Conservation (phyloP, 768 basidiomycete genomes). For the Macrolepiota fuliginosa region DNA sequence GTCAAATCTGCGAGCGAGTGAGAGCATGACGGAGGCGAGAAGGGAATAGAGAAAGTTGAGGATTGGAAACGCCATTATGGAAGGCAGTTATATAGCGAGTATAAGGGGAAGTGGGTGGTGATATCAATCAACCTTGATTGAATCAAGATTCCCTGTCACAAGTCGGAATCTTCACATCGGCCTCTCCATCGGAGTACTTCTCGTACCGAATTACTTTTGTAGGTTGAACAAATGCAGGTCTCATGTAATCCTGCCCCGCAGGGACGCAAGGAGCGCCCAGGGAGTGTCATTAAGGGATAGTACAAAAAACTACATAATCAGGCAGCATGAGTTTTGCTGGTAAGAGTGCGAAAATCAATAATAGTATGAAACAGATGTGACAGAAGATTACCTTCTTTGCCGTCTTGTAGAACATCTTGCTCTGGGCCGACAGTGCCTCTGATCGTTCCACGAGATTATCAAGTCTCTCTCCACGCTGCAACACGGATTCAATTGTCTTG, state of each 20-base stretch:
- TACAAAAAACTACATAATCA: slow-evolving; percentile 58
- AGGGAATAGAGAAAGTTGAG: slow-evolving; percentile 12
- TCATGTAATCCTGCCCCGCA: too few species aligned
- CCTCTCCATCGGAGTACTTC: slow-evolving; percentile 3
- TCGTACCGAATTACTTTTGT: neutral
- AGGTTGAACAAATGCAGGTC: too few species aligned
- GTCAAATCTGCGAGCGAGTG: slow-evolving; percentile 23
- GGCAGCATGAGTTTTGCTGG: slow-evolving; percentile 95
- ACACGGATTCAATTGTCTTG: slow-evolving; percentile 97
- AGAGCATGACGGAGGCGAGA: slow-evolving; percentile 18
- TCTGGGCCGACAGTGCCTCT: slow-evolving; percentile 81
- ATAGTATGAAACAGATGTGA: slow-evolving; percentile 12
- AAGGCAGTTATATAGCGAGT: slow-evolving; percentile 2
- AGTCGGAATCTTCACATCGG: slow-evolving; percentile 10
- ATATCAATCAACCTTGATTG: slow-evolving; percentile 6
- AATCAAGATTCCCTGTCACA: slow-evolving; percentile 7
- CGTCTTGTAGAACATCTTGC: slow-evolving; percentile 99
- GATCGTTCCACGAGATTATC: slow-evolving; percentile 95
- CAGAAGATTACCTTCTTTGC: slow-evolving; percentile 83
- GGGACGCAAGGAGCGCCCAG: neutral
- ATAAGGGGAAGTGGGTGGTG: neutral
- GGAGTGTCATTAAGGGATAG: neutral
- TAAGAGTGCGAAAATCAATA: slow-evolving; percentile 1
- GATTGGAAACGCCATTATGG: slow-evolving; percentile 5
- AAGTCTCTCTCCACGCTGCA: slow-evolving; percentile 94